These are phyloP conservation scores for Ogataea ganodermae DNA, from an alignment of 805 yeast genomes.

Conservation along the genomic window DNA sequence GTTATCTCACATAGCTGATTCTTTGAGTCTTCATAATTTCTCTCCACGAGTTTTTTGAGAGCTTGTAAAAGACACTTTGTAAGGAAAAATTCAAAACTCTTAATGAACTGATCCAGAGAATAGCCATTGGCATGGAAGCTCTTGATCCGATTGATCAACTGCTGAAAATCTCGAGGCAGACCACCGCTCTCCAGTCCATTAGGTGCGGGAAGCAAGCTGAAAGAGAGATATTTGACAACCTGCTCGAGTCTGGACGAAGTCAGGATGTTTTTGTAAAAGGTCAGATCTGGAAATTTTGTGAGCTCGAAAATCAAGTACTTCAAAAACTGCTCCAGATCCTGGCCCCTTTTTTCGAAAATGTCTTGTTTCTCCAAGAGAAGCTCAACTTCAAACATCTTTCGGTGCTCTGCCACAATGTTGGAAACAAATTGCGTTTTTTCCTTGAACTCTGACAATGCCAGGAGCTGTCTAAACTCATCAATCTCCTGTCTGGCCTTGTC, in stretches of 20 bases:
- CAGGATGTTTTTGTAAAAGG: constrained; percentile 11
- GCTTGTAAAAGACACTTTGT: constrained; percentile 11
- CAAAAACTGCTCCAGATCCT: constrained; percentile 8
- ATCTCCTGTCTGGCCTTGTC: constrained; percentile 19
- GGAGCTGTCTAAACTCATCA: constrained; percentile 13
- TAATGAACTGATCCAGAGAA: constrained; percentile 10
- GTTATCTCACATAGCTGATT: constrained; percentile 4
- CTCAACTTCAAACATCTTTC: constrained; percentile 10
- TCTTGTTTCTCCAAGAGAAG: constrained; percentile 8
- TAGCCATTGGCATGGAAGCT: constrained; percentile 2
- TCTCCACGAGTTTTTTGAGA: constrained; percentile 7
- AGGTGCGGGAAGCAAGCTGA: constrained; percentile 2
- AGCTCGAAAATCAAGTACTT: constrained; percentile 14
- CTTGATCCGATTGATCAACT: constrained; percentile 9
- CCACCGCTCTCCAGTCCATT: constrained; percentile 5
- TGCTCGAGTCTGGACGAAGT: constrained; percentile 17
- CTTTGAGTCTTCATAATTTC: constrained; percentile 9
- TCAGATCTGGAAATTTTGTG: constrained; percentile 14
- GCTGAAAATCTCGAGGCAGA: constrained; percentile 13
- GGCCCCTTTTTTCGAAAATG: constrained; percentile 6
- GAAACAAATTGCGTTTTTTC: constrained; percentile 9
- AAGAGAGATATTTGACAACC: constrained; percentile 11
- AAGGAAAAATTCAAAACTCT: constrained; percentile 15
- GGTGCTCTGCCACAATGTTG: constrained; percentile 7
- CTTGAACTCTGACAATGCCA: constrained; percentile 4